Conservation (phyloP, 495 filamentous ascomycete species). For the Neurospora sp. region DNA sequence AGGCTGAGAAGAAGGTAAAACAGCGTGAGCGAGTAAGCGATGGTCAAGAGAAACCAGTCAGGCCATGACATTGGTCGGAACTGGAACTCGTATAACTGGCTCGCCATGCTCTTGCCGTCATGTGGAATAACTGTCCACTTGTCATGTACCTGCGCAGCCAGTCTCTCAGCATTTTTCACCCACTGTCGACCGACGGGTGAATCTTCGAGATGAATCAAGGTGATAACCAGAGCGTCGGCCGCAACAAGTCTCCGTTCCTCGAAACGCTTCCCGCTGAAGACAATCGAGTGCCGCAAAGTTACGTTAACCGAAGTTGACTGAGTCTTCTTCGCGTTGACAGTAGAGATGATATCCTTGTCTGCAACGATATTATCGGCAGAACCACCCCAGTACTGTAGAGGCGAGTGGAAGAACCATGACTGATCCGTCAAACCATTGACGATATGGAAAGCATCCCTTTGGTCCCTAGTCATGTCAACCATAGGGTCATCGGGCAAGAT, state of each 20-base stretch:
- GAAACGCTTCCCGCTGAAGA: slow-evolving; percentile 66
- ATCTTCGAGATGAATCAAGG: slow-evolving; percentile 52
- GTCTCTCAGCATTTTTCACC: slow-evolving; percentile 39
- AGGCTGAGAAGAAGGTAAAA: slow-evolving; percentile 49
- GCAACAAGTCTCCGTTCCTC: slow-evolving; percentile 49
- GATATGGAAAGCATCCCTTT: slow-evolving; percentile 41
- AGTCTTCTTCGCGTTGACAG: slow-evolving; percentile 49
- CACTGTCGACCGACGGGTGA: slow-evolving; percentile 49
- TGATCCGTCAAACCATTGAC: slow-evolving; percentile 41
- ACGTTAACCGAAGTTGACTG: slow-evolving; percentile 53
- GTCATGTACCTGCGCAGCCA: slow-evolving; percentile 31
- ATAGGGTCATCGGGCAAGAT: slow-evolving; percentile 9
- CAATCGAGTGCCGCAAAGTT: slow-evolving; percentile 59
- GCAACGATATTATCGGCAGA: slow-evolving; percentile 41
- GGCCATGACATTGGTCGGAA: slow-evolving; percentile 54
- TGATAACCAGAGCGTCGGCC: slow-evolving; percentile 65
- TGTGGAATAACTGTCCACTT: slow-evolving; percentile 54
- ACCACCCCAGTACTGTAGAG: slow-evolving; percentile 65
- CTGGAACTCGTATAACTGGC: slow-evolving; percentile 60
- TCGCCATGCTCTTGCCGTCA: slow-evolving; percentile 39
- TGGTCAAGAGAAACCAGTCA: slow-evolving; percentile 47
- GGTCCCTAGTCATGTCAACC: slow-evolving; percentile 23
- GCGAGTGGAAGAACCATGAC: slow-evolving; percentile 61
- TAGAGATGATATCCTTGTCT: slow-evolving; percentile 50
- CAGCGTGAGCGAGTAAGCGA: slow-evolving; percentile 50